Conservation (phyloP, 805 yeast species). For the Metschnikowia anglica region DNA sequence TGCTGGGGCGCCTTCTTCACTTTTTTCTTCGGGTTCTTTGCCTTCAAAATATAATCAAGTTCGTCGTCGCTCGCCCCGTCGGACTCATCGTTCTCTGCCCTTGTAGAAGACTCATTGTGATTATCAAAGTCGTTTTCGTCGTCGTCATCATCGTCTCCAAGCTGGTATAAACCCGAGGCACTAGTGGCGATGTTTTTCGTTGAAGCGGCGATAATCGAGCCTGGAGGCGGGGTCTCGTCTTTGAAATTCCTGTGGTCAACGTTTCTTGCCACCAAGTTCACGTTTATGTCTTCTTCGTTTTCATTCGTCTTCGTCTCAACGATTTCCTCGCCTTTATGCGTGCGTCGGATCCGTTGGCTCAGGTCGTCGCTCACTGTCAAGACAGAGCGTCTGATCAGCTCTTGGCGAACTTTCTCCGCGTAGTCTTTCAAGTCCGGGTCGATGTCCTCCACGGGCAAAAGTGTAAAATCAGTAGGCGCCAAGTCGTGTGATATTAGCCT, state of each 20-base stretch:
- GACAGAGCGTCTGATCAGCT: constrained; percentile 66
- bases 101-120: not conserved
- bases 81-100: not conserved
- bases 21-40: constrained; percentile 2
- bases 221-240: constrained; percentile 15
- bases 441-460: constrained; percentile 70
- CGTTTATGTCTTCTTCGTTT: constrained; percentile 27
- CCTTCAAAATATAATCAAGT: constrained; percentile 32
- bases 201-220: not conserved
- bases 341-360: constrained; percentile 65
- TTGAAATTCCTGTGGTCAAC: constrained; percentile 40
- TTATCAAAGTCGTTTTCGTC: constrained; percentile 9
- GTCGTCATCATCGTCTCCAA: constrained; percentile 30
- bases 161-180: constrained; percentile 13
- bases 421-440: constrained; percentile 72
- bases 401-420: constrained; percentile 69
- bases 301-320: constrained; percentile 46
- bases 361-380: constrained; percentile 53
- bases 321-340: constrained; percentile 88
- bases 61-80: constrained; percentile 30
- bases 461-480: constrained; percentile 57
- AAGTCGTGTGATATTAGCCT: constrained; percentile 57
- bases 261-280: constrained; percentile 29
- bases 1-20: not conserved
- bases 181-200: not conserved